Evolutionary conservation across 2,329 filamentous ascomycete genomes (phyloP), one percentile per base, ranked within the genome.

Genomic region (Fusarium goolgardi): DNA sequence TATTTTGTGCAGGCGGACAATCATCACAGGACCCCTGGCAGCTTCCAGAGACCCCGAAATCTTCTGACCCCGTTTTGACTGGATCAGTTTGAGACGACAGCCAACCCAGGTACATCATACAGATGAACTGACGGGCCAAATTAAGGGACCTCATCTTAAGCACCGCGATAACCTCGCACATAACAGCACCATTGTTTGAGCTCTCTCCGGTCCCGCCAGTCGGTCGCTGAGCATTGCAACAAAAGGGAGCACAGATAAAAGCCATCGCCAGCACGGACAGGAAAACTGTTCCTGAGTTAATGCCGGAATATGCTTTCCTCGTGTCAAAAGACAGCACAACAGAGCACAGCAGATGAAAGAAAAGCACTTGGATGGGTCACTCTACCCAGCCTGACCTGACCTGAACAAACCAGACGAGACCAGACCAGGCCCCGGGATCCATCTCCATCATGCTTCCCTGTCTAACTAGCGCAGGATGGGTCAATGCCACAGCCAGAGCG

Each of bases 381-480:
- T 70, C 27, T 62, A 61, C 56, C 40, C 47, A 29, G 29, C 41
- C 41, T n/a, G 41, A 44, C 23, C 41, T n/a, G 25, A 44, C 27
- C 18, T 20, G 41, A 20, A 16, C 40, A 43, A 25, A 39, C 46
- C 46, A 50, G 18, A 49, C 46, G 31, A 50, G 46, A 39, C 32
- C 46, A 50, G 20, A 27, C 32, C 47, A 50, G 49, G 47, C 45
- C 55, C 52, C 54, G 55, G 59, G 63, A 32, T 63, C 75, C 75
- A 66, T 71, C 72, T 70, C 70, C 47, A 50, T 39, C 32, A 51
- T 51, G 25, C 34, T 51, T 51, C 47, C 47, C 47, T 51, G 47
- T 51, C 34, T n/a, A 51, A 40, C 47, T 76, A 77, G 76, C 75
- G 74, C 65, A 70, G 63, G 61, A 59, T 66, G 61, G 71, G 54